Percentiles rank a stretch among this genome's conserved stretches.
Conservation (phyloP, 352 stramenopile genomes). For the Globisporangium okanoganense region DNA sequence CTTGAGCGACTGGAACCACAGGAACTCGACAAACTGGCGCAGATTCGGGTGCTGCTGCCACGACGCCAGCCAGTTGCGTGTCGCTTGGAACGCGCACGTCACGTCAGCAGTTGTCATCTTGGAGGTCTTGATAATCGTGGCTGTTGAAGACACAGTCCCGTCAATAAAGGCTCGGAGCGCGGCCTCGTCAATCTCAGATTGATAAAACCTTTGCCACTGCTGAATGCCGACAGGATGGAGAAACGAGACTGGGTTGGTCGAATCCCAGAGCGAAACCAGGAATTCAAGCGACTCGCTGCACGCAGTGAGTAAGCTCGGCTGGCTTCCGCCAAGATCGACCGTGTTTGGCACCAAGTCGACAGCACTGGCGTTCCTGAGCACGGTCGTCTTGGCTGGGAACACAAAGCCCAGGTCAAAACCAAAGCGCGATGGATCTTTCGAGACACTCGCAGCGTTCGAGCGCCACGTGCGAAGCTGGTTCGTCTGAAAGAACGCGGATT, state of each 20-base stretch:
- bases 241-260: slow-evolving; percentile 30
- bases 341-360: slow-evolving; percentile 37
- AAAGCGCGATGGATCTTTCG: slow-evolving; percentile 33
- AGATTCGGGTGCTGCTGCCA: slow-evolving; percentile 46
- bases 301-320: slow-evolving; percentile 14
- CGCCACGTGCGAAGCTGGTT: slow-evolving; percentile 40
- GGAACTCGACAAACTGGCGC: slow-evolving; percentile 43
- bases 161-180: slow-evolving; percentile 1
- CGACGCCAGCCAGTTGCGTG: slow-evolving; percentile 49
- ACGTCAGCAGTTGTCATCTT: slow-evolving; percentile 15
- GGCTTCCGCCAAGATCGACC: slow-evolving; percentile 5
- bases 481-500: slow-evolving; percentile 44
- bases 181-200: slow-evolving; percentile 13
- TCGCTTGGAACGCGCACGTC: slow-evolving; percentile 35
- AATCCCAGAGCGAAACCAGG: slow-evolving; percentile 37
- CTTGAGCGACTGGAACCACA: slow-evolving; percentile 30
- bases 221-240: slow-evolving; percentile 24
- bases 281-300: slow-evolving; percentile 32
- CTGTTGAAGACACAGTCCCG: neutral
- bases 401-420: slow-evolving; percentile 43
- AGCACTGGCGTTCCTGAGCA: slow-evolving; percentile 23
- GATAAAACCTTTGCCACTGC: slow-evolving; percentile 24
- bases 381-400: slow-evolving; percentile 21
- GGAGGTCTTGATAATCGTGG: neutral
- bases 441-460: slow-evolving; percentile 6